Evolutionary conservation across 116 monocot species (phyloP), one percentile per base, ranked within the genome.

Genomic region (Trichopus zeylanicus): DNA sequence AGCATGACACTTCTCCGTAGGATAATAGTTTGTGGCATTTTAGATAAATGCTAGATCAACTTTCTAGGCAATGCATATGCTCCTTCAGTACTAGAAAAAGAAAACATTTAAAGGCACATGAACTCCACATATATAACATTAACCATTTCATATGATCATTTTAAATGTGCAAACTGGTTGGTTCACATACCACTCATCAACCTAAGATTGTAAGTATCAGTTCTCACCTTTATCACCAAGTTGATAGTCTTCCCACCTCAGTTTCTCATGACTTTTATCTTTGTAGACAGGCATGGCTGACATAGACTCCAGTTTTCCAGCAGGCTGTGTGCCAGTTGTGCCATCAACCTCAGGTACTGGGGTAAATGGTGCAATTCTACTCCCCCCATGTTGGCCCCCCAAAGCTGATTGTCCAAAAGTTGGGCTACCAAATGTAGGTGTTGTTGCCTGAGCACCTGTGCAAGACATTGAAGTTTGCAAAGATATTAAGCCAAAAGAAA

Each of bases 191-290:
- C n/a, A n/a, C n/a, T n/a, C n/a, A n/a, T n/a, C n/a, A n/a, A n/a
- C n/a, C n/a, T n/a, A n/a, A n/a, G n/a, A n/a, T n/a, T n/a, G n/a
- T n/a, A n/a, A n/a, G n/a, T n/a, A n/a, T n/a, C n/a, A 22, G 6
- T 67, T 12, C 32, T 60, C 33, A 97, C 98, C 98, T 85, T 98
- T 91, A 56, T 98, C 98, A 46, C 92, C 88, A 66, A 75, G 87
- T 71, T 91, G 98, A 65, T 98, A 91, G 31, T 98, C 98, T 66
- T 91, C 92, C 98, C 91, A 98, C 60, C 98, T 74, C 70, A 98
- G 53, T 48, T 98, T 92, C 55, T 98, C 98, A 25, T 91, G 98
- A 67, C 98, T 82, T 74, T 98, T 98, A 31, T 88, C 98, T 57
- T 91, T 98, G 65, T 98, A 91, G 47, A 67, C 85, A 75, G 92